Evolutionary conservation across 768 basidiomycete genomes (phyloP), one percentile per base, ranked within the genome.

Genomic region (Nidula microcarpa): DNA sequence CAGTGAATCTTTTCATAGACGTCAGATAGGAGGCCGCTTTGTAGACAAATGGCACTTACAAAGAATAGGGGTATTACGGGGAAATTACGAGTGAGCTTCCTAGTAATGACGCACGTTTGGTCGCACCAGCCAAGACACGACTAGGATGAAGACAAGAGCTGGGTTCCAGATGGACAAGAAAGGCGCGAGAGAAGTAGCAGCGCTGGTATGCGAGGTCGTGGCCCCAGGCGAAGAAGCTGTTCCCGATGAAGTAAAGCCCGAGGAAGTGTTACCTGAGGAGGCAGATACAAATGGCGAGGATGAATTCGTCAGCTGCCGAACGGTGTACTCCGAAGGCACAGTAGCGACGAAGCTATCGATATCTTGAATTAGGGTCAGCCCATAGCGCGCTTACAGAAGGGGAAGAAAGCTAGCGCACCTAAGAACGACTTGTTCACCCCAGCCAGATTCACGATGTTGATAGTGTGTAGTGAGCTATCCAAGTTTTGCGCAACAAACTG

Each of bases 371-470:
- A 35, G 4, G 18, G 23, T 39, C 13, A 9, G 39, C 55, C 8
- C 41, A 10, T 32, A 35, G 2, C 39, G 35, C 18, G 11, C 11
- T 37, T 33, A 53, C 6, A 51, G 11, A 36, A 43, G 18, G 23
- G 47, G 30, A 43, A 16, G 6, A 37, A 37, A 43, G 45, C n/a
- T 37, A 33, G 53, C 68, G 3, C 43, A 76, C 77, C 76, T 45
- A 79, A 77, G 59, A 70, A 79, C 16, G 76, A 76, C 14, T 64
- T 55, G 47, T 76, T 73, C n/a, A 68, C 67, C 2, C 72, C 72
- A n/a, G 74, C 72, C 18, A 71, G 57, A 50, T 78, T 79, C 41
- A 58, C 60, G 7, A 79, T 61, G 11, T 52, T 73, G 44, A 79
- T 53, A 0, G 65, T 72, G 50, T 79, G 77, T 34, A 63, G 44